A percentile compares a stretch with the other conserved stretches of the same genome.
These are phyloP conservation scores for Mariannaea sp. DNA, from an alignment of 2,329 filamentous ascomycete genomes.

Conservation along the genomic window DNA sequence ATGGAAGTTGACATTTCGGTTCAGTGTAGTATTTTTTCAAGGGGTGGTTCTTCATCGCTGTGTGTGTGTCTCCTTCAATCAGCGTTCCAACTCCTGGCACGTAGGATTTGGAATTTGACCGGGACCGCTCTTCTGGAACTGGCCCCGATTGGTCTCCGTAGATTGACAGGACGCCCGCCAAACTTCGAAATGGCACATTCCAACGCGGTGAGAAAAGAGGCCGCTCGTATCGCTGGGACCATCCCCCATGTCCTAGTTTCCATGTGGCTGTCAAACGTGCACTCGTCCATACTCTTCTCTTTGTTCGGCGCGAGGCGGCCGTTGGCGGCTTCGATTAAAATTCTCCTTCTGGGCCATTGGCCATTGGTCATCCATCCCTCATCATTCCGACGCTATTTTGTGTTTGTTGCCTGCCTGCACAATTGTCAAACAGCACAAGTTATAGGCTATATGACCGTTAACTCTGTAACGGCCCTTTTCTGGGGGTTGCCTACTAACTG, in stretches of 20 bases:
- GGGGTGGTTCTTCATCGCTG: slow-evolving; percentile 22
- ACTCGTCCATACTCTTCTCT: background rate
- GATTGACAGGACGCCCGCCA: slow-evolving; percentile 8
- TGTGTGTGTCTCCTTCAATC: background rate
- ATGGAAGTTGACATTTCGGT: slow-evolving; percentile 15
- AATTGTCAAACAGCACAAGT: too few relatives aligned
- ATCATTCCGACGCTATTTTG: background rate
- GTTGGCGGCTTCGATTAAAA: slow-evolving; percentile 18
- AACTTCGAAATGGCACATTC: slow-evolving; percentile 9
- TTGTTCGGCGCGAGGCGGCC: background rate
- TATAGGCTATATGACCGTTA: too few relatives aligned
- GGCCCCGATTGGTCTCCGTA: slow-evolving; percentile 32
- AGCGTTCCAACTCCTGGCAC: slow-evolving; percentile 22
- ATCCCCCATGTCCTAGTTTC: slow-evolving; percentile 10
- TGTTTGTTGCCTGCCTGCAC: slow-evolving; percentile 7
- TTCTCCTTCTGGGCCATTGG: slow-evolving; percentile 13
- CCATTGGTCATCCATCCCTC: background rate
- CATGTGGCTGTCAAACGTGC: slow-evolving; percentile 18
- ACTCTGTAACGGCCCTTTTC: too few relatives aligned
- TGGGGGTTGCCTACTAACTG: too few relatives aligned
- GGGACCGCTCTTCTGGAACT: slow-evolving; percentile 35
- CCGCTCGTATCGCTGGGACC: slow-evolving; percentile 13
- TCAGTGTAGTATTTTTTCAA: slow-evolving; percentile 2
- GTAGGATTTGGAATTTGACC: slow-evolving; percentile 7
- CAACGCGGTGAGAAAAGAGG: slow-evolving; percentile 2